A percentile compares a stretch with the other conserved stretches of the same genome.
Conservation (phyloP, 2,329 filamentous ascomycete genomes). For the Endocalyx cinctus region DNA sequence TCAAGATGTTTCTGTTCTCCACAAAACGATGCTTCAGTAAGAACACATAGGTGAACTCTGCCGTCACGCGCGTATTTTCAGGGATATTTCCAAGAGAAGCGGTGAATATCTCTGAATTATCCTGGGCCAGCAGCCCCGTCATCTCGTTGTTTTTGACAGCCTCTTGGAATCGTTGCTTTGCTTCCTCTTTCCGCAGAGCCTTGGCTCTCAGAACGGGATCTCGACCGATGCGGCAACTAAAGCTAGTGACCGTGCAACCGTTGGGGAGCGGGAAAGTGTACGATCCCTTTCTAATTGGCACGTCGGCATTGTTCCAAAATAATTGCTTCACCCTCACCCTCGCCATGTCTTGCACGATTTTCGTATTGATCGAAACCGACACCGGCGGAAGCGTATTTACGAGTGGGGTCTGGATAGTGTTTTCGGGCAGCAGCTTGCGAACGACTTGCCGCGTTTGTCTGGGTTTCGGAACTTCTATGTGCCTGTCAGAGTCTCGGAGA, state of each 20-base stretch:
- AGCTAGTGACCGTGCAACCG: neutral
- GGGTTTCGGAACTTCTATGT: neutral
- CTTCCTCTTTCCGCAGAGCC: neutral
- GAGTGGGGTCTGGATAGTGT: no score
- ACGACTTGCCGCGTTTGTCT: no score
- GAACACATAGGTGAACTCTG: no score
- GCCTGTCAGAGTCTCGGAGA: neutral
- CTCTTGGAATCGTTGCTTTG: neutral
- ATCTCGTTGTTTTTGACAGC: neutral
- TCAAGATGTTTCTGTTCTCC: neutral
- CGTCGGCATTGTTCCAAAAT: neutral
- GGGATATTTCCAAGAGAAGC: neutral
- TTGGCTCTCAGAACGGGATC: neutral
- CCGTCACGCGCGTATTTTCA: neutral
- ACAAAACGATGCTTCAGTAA: no score
- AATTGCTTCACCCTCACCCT: neutral
- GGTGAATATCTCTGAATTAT: neutral
- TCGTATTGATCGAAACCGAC: neutral
- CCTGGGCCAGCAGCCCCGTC: neutral
- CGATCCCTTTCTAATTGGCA: neutral
- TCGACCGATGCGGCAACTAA: neutral
- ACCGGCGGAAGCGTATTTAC: neutral
- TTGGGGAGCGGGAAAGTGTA: neutral
- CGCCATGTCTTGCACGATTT: neutral
- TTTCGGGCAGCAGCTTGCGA: no score